Evolutionary conservation across 1,284 basidiomycete species (phyloP).

Genomic region (Sutorius eximius): DNA sequence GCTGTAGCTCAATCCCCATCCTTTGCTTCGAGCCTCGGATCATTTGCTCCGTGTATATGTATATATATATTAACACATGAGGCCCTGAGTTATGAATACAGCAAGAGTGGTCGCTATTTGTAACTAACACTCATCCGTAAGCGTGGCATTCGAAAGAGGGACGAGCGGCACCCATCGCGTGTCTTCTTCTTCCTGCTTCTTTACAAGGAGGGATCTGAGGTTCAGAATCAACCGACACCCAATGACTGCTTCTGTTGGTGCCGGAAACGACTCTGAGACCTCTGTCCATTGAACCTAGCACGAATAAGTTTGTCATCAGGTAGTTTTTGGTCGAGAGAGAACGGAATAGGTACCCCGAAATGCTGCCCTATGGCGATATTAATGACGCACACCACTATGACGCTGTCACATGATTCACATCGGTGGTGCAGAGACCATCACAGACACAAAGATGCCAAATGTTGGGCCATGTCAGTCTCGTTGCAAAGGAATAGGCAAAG

Average conservation of each 20-base stretch:
- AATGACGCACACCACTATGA: conserved; percentile 8
- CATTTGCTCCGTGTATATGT: not conserved
- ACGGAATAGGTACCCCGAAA: conserved; percentile 9
- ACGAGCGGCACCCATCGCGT: not conserved
- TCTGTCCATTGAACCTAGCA: conserved; percentile 4
- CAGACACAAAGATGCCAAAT: not conserved
- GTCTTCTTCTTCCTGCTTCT: not conserved
- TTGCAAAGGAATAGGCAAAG: not conserved
- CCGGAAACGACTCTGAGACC: conserved; percentile 8
- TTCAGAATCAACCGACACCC: conserved; percentile 16
- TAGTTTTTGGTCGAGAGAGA: not conserved
- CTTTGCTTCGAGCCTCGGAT: too few species aligned
- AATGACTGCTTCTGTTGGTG: conserved; percentile 4
- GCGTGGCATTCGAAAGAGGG: not conserved
- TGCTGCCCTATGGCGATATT: conserved; percentile 4
- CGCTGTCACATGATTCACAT: conserved; percentile 6
- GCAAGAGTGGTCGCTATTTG: not conserved
- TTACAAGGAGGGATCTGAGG: conserved; percentile 6
- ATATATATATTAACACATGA: not conserved
- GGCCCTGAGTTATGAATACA: too few species aligned
- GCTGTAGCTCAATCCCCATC: too few species aligned
- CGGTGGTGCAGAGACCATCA: not conserved
- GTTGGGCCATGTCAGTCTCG: not conserved
- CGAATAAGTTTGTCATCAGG: not conserved
- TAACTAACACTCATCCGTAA: not conserved